Base-by-base conservation (phyloP, 768 basidiomycete genomes). In the Hydnomerulius pinastri region DNA sequence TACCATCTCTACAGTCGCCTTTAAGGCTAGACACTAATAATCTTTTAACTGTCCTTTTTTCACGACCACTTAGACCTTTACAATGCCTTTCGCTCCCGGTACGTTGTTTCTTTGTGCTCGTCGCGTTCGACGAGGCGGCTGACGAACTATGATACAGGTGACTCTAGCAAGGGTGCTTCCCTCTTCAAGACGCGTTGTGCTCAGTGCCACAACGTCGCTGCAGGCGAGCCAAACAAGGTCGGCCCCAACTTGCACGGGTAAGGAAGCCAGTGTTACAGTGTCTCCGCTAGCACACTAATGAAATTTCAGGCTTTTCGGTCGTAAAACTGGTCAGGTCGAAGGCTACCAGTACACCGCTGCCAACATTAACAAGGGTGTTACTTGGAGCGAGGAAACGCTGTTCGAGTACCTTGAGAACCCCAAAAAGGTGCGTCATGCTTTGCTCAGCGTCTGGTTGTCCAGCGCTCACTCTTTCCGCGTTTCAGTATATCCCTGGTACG, bases 331-430 rank as follows among this genome's bases (percentile, higher is more conserved):
- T 49, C 83, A 89, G 62, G 91, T 77, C 21, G 85, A 88, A 18
- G 87, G 86, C 45, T 98, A 78, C 83, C 85, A 87, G 3, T 98
- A 96, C 77, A 94, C 95, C 43, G 82, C 92, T 38, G 95, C 95
- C 61, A 98, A 98, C 75, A 77, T 97, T 50, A 94, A 88, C 81
- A 98, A 98, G 81, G 94, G 86, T 46, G 79, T 98, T 53, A 73
- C 69, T 27, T 98, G 96, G 95, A 73, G 78, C 29, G 87, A 92
- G 72, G 43, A 85, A 15, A 96, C 93, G n/a, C 79, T 98, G 32
- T 97, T 96, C 68, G 95, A 95, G 51, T 94, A 94, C 72, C 84
- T 94, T 46, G 90, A 93, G 75, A 93, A 97, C 80, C 95, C 95
- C 54, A 98, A 98, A 80, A 96, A 96, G 83, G 92, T 90, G 51